Conservation (phyloP, 176 grass and related monocot genomes). For the Ensete glaucum region DNA sequence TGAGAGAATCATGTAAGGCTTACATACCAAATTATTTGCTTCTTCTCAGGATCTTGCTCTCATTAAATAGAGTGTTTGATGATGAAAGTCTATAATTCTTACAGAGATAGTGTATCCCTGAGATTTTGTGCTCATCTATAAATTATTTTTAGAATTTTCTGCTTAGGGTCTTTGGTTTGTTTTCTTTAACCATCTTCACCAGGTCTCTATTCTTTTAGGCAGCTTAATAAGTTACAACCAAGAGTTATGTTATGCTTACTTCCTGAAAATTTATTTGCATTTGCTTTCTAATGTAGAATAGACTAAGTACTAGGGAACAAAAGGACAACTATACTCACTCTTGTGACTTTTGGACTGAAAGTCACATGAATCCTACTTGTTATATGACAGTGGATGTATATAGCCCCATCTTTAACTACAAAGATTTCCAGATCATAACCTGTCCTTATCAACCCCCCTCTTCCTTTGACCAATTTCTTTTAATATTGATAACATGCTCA, state of each 20-base stretch:
- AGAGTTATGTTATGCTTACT: not conserved
- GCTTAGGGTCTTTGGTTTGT: not conserved
- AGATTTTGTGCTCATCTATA: not conserved
- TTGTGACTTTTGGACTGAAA: not conserved
- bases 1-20: conserved; percentile 35
- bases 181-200: not conserved
- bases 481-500: not conserved
- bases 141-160: not conserved
- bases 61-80: not conserved
- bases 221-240: not conserved
- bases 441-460: no score
- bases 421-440: not conserved
- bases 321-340: not conserved
- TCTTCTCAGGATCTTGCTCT: conserved; percentile 3
- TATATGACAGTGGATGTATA: not conserved
- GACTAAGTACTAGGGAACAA: not conserved
- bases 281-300: not conserved
- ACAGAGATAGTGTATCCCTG: not conserved
- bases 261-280: not conserved
- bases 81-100: not conserved
- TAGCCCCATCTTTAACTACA: not conserved
- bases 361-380: not conserved
- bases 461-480: no score
- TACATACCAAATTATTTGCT: not conserved
- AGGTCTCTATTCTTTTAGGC: not conserved